Conservation (phyloP, 371 early-diverging fungal genomes). For the Syncephalastrum contaminatum region DNA sequence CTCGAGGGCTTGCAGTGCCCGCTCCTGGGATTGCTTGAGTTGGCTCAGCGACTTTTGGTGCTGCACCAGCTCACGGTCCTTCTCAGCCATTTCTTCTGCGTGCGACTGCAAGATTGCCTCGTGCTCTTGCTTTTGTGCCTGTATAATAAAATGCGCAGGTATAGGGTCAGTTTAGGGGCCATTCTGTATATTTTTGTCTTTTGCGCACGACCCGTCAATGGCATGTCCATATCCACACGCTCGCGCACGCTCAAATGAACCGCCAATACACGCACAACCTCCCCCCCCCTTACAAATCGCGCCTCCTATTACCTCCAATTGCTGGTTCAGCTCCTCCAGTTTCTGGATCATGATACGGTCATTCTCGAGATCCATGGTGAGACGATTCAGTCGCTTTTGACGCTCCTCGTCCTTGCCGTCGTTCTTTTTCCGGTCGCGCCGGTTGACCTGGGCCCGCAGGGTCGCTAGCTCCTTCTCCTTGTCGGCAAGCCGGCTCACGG, state of each 20-base stretch:
- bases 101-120: slow-evolving; percentile 39
- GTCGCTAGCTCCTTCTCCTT: slow-evolving; percentile 42
- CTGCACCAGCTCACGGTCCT: slow-evolving; percentile 31
- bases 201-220: too few relatives aligned
- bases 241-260: too few relatives aligned
- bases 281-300: not conserved
- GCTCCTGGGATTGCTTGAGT: slow-evolving; percentile 30
- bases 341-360: slow-evolving; percentile 43
- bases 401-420: slow-evolving; percentile 25
- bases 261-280: too few relatives aligned
- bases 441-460: slow-evolving; percentile 31
- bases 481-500: slow-evolving; percentile 31
- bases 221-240: not conserved
- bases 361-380: slow-evolving; percentile 46
- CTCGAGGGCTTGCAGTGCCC: slow-evolving; percentile 31
- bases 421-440: slow-evolving; percentile 33
- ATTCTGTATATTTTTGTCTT: not conserved
- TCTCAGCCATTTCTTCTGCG: slow-evolving; percentile 45
- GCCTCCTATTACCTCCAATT: slow-evolving; percentile 33
- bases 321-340: slow-evolving; percentile 42
- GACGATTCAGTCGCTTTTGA: slow-evolving; percentile 35
- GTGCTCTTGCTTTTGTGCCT: slow-evolving; percentile 49
- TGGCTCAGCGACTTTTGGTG: slow-evolving; percentile 38
- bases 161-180: too few relatives aligned
- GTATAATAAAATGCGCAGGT: not conserved